Percentiles rank a stretch among this genome's conserved stretches.
Conservation (phyloP, 2,329 filamentous ascomycete genomes). For the Aureobasidium sp. region DNA sequence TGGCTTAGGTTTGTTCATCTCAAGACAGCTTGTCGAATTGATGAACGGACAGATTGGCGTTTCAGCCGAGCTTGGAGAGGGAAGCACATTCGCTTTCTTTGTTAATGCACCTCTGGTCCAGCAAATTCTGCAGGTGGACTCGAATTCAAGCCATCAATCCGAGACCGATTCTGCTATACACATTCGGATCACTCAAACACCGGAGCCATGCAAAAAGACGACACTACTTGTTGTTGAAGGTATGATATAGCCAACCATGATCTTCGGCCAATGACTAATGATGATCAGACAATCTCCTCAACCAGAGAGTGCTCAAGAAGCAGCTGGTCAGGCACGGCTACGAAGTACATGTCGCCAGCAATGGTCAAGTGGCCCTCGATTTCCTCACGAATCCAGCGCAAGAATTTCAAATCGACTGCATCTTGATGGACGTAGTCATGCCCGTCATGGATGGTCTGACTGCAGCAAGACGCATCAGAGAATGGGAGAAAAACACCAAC, state of each 20-base stretch:
- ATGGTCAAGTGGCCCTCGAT: constrained; percentile 24
- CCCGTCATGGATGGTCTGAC: constrained; percentile 70
- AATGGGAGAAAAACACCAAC: constrained; percentile 34
- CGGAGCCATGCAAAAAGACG: background rate
- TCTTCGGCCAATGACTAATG: constrained; percentile 17
- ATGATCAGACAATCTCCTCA: constrained; percentile 18
- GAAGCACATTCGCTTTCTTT: constrained; percentile 59
- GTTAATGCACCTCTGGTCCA: constrained; percentile 43
- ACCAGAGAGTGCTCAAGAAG: constrained; percentile 24
- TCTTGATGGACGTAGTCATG: constrained; percentile 40
- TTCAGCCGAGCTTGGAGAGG: constrained; percentile 46
- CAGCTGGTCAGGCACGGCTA: constrained; percentile 23
- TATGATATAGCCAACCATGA: background rate
- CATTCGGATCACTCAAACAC: background rate
- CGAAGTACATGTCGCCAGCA: constrained; percentile 20
- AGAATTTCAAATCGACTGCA: background rate
- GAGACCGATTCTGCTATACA: background rate
- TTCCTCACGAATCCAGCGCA: constrained; percentile 19
- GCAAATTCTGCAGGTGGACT: background rate
- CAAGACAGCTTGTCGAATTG: constrained; percentile 57
- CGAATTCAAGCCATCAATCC: background rate
- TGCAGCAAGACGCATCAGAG: constrained; percentile 58
- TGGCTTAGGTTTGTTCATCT: constrained; percentile 61
- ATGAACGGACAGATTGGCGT: constrained; percentile 62
- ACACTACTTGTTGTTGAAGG: constrained; percentile 23